Evolutionary conservation across 176 grass and related monocot genomes (phyloP), one percentile per base, ranked within the genome.

Genomic region (Oryza glumipatula): DNA sequence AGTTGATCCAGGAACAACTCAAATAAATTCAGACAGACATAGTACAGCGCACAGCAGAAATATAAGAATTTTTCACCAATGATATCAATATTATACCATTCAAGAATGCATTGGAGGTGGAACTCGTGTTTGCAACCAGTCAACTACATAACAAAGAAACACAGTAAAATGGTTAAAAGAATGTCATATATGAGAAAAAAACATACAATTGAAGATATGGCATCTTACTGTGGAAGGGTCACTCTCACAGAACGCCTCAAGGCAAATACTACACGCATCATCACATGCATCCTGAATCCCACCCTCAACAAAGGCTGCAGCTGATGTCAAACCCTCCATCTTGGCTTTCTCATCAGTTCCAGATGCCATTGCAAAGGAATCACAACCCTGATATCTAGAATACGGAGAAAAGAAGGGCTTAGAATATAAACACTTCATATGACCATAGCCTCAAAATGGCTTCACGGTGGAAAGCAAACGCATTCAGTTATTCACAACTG

Each of bases 21-120:
- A 83, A 70, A 49, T 70, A 19, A 83, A 52, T 72, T 89, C 78
- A 74, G 68, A 48, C 39, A 47, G 77, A 75, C 44, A 65, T 80
- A 70, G 17, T 80, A 68, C 5, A 61, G 44, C 26, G 1, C 2
- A 77, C 6, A 66, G 61, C 16, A 41, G 33, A 82, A 84, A 69
- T 68, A 79, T 19, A 76, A 76, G 23, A 68, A 33, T 23, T 7
- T 3, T 11, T 22, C 64, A 52, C 9, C 41, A 15, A 32, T 72
- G 11, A 4, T 19, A 65, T 60, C n/a, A 80, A 33, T n/a, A 76
- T 2, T 73, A 65, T 94, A 98, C 96, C 96, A 98, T 89, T 98
- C 96, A 76, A 98, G 96, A 92, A 98, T 95, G 85, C 96, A 98
- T 73, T 98, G 96, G 60, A 98, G 88, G 90, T 98, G 96, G 82